Conservation (phyloP, 2,329 filamentous ascomycete genomes). For the Penicillium sp. region DNA sequence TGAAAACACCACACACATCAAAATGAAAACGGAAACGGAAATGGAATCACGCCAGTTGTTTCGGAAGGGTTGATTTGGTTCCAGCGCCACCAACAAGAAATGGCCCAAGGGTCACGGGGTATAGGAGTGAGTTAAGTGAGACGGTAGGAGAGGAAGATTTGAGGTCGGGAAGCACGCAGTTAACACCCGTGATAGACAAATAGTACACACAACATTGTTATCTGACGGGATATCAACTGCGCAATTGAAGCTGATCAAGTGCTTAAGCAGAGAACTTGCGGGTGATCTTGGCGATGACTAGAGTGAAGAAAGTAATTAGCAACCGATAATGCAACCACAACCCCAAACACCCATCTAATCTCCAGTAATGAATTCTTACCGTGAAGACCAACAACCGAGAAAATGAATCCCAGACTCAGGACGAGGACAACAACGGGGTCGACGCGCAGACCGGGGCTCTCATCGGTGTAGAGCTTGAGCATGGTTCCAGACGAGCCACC, state of each 20-base stretch:
- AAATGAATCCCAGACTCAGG: conserved; percentile 95
- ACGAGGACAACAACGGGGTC: conserved; percentile 97
- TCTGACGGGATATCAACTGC: background rate
- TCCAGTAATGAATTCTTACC: conserved; percentile 59
- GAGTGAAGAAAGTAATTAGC: conserved; percentile 16
- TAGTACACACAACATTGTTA: background rate
- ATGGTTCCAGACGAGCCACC: conserved; percentile 97
- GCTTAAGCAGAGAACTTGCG: conserved; percentile 71
- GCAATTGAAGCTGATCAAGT: conserved; percentile 4
- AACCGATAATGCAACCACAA: background rate
- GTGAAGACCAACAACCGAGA: conserved; percentile 95
- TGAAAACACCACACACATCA: conserved; percentile 28
- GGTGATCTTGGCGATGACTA: conserved; percentile 94
- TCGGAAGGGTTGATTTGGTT: conserved; percentile 13
- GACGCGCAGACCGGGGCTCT: conserved; percentile 95
- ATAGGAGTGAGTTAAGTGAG: conserved; percentile 20
- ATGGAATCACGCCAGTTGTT: conserved; percentile 17
- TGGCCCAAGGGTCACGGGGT: conserved; percentile 26
- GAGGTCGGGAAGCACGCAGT: conserved; percentile 5
- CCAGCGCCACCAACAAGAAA: conserved; percentile 16
- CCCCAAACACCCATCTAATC: background rate
- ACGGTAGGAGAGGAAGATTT: conserved; percentile 9
- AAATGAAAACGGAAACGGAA: conserved; percentile 23
- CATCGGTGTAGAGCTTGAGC: conserved; percentile 98
- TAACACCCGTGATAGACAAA: background rate